Evolutionary conservation across 2,329 filamentous ascomycete genomes (phyloP), one percentile per base, ranked within the genome.

Genomic region (Juglanconis oblonga): DNA sequence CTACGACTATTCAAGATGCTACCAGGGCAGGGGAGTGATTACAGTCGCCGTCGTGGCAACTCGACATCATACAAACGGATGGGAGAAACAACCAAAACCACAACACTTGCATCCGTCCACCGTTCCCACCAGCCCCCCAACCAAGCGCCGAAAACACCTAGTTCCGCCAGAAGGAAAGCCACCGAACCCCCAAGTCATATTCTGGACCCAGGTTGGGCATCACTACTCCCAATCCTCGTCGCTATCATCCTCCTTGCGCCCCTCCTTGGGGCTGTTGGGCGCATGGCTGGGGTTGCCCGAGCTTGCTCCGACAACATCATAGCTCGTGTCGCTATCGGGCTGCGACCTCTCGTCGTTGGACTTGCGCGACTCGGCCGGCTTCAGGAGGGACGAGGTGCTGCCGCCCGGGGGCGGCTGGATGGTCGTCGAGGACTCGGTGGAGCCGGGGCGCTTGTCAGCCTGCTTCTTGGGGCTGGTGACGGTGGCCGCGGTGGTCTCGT

Each of bases 321-420:
- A 99, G 77, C 92, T 97, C 17, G 91, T 91, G 68, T 99, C 95
- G 72, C 94, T 97, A 69, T 95, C 95, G 7, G 92, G 87, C 67
- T 95, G 90, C 32, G 91, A 96, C 72, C 94, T 92, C 72, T 92
- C 89, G 70, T 97, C 92, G 69, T 96, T 89, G 32, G 92, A 96
- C 69, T 83, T 86, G 52, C 91, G 87, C 17, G 87, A 78, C 67
- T 90, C 85, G 35, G 77, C 75, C 32, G 87, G 81, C 73, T 91
- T 91, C 52, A 86, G 77, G n/a, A 70, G 71, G 49, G 70, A 69
- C 62, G 77, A 64, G 64, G 69, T 67, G 4, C 24, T 51, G 52
- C 68, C 70, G 54, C 72, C 74, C 64, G 68, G 72, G 55, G 76
- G 78, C 40, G 82, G 81, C 53, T 87, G 83, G 64, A 87, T 83